These are phyloP conservation scores for Quercus glauca DNA, from an alignment of 306 rosid genomes.

Conservation along the genomic window DNA sequence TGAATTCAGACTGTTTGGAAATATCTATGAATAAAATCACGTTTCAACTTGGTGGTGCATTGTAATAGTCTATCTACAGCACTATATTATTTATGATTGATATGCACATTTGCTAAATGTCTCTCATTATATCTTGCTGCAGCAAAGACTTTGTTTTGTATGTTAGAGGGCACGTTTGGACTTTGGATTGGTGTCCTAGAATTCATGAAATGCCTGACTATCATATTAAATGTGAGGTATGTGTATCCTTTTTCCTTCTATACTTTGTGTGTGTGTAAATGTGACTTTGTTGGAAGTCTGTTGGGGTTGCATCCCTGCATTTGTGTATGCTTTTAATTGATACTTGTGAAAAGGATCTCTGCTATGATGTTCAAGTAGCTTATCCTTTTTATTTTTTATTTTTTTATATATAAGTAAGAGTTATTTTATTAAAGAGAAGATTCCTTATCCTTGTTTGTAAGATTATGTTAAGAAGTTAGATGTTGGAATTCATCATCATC, in stretches of 20 bases:
- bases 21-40: background rate
- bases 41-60: conserved; percentile 15
- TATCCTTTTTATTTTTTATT: background rate
- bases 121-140: conserved; percentile 23
- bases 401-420: no score
- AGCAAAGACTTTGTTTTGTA: conserved; percentile 75
- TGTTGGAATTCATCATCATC: background rate
- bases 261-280: background rate
- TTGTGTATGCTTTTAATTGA: background rate
- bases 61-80: background rate
- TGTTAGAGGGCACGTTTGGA: conserved; percentile 91
- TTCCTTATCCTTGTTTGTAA: background rate
- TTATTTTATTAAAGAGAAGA: no score
- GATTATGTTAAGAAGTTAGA: background rate
- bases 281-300: background rate
- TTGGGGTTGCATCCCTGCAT: background rate
- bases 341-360: background rate
- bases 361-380: background rate
- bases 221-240: conserved; percentile 71
- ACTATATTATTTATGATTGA: conserved; percentile 1
- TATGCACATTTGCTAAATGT: conserved; percentile 14
- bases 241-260: conserved; percentile 13
- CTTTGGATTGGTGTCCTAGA: conserved; percentile 92
- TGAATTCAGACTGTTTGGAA: conserved; percentile 9
- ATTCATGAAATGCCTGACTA: conserved; percentile 45